Percentiles rank a stretch among this genome's conserved stretches.
Evolutionary conservation across 371 early-diverging fungal species (phyloP).

Genomic region (Rhizopus delemar): DNA sequence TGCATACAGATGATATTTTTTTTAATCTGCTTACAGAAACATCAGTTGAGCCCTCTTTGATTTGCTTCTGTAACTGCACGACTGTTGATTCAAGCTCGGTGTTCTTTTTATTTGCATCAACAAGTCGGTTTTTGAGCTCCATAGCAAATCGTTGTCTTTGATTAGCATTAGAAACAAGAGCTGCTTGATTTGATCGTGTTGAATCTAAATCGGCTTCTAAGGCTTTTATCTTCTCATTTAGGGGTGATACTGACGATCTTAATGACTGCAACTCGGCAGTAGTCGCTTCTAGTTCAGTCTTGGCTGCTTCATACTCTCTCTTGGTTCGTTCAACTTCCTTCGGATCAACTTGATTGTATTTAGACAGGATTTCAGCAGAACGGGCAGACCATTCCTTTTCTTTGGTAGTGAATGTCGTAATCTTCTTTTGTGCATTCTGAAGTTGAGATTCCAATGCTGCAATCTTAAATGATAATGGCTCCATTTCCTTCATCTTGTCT

Average conservation of each 20-base stretch:
- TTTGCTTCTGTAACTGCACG: not conserved
- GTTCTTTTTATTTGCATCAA: not conserved
- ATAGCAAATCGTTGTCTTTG: constrained; percentile 24
- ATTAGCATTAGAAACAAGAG: constrained; percentile 2
- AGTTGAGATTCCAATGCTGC: constrained; percentile 10
- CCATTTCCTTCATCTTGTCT: not conserved
- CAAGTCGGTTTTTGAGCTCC: constrained; percentile 15
- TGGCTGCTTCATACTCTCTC: constrained; percentile 4
- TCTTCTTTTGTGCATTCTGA: not conserved
- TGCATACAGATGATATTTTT: not conserved
- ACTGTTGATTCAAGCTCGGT: constrained; percentile 10
- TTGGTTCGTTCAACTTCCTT: constrained; percentile 14
- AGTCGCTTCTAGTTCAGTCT: not conserved
- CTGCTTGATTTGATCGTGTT: not conserved
- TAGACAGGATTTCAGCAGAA: constrained; percentile 17
- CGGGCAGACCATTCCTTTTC: constrained; percentile 21
- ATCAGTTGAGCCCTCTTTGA: not conserved
- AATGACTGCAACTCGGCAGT: constrained; percentile 2
- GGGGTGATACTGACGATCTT: constrained; percentile 2
- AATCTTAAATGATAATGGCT: constrained; percentile 7
- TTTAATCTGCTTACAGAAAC: not conserved
- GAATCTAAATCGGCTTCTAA: constrained; percentile 4
- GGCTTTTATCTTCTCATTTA: constrained; percentile 5
- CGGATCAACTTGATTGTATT: constrained; percentile 17
- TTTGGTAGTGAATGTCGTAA: not conserved